Percentiles rank a stretch among this genome's conserved stretches.
Conservation (phyloP, 805 yeast species). For the Candida anglica region DNA sequence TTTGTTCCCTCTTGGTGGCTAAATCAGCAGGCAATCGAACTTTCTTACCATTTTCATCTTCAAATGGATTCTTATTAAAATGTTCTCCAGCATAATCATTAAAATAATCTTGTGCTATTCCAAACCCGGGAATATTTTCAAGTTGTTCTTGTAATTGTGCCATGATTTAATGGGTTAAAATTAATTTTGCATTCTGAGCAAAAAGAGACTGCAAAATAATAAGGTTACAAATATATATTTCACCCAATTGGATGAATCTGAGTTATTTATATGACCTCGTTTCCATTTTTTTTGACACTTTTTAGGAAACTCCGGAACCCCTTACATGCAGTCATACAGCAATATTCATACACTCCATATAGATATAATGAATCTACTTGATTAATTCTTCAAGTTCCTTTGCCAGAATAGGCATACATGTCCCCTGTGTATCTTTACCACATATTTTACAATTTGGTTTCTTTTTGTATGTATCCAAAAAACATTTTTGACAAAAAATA, state of each 20-base stretch:
- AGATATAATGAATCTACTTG: no score
- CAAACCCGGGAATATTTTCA: conserved; percentile 56
- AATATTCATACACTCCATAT: no score
- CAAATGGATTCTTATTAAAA: conserved; percentile 64
- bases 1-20: conserved; percentile 48
- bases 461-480: conserved; percentile 41
- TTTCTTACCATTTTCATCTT: conserved; percentile 55
- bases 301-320: no score
- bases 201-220: no score
- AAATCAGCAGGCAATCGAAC: conserved; percentile 59
- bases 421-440: conserved; percentile 56
- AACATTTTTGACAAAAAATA: conserved; percentile 61
- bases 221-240: no score
- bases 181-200: no score
- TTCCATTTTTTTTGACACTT: no score
- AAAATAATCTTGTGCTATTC: conserved; percentile 50
- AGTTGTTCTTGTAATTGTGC: conserved; percentile 21
- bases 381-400: conserved; percentile 16
- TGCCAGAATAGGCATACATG: conserved; percentile 49
- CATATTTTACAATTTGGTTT: conserved; percentile 54
- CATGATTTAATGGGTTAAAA: conserved; percentile 11
- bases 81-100: conserved; percentile 67
- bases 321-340: no score
- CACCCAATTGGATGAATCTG: no score
- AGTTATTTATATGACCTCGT: no score